Conservation (phyloP, 1,139 yeast species). For the Protomyces lactucae-debilis region DNA sequence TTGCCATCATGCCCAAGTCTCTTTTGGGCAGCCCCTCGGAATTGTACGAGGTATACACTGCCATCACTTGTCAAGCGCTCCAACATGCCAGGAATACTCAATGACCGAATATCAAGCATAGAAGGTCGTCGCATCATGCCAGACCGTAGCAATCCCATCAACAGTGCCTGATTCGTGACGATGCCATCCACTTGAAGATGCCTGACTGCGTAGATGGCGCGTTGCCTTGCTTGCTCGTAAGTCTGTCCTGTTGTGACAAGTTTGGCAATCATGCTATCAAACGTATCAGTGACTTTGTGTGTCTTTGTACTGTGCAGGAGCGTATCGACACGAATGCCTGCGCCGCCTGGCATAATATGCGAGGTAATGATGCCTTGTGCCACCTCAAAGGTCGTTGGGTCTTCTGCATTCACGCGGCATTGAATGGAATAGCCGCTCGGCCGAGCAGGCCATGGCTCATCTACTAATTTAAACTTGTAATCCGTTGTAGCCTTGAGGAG, state of each 20-base stretch:
- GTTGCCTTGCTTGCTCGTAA: constrained; percentile 1
- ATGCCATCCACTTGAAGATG: neutral
- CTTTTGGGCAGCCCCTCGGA: neutral
- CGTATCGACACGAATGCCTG: constrained; percentile 97
- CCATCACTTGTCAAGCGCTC: constrained; percentile 79
- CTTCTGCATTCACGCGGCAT: constrained; percentile 98
- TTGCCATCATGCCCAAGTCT: neutral
- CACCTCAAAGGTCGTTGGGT: constrained; percentile 95
- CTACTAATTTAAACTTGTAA: constrained; percentile 65
- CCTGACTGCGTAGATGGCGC: constrained; percentile 10
- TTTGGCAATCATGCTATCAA: constrained; percentile 96
- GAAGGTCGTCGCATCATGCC: constrained; percentile 4
- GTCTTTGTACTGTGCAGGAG: constrained; percentile 96
- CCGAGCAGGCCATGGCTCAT: constrained; percentile 70
- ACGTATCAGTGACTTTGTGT: constrained; percentile 91
- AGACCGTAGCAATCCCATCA: constrained; percentile 6
- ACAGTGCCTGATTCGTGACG: constrained; percentile 9
- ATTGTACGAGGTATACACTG: constrained; percentile 46
- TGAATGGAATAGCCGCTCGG: constrained; percentile 97
- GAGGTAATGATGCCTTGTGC: constrained; percentile 98
- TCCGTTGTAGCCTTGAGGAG: constrained; percentile 50
- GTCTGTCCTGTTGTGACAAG: constrained; percentile 10
- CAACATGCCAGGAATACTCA: constrained; percentile 61
- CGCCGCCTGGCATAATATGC: constrained; percentile 97
- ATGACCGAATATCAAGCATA: constrained; percentile 5